Evolutionary conservation across 345 rosid species (phyloP), one percentile per base, ranked within the genome.

Genomic region (Hypericum androsaemum): DNA sequence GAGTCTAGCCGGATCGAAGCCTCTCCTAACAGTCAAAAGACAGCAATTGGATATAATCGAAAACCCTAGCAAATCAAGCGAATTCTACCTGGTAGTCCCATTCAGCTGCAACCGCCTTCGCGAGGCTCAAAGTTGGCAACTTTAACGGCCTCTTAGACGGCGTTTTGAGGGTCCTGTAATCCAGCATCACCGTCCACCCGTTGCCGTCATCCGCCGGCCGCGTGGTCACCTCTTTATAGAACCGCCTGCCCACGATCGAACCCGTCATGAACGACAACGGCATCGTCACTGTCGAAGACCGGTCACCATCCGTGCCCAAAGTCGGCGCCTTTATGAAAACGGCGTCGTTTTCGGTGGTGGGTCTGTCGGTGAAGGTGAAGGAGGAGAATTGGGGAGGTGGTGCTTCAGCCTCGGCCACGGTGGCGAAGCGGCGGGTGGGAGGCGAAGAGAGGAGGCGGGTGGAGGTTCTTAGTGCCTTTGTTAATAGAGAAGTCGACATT

Each of bases 171-270:
- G 97, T 92, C 47, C 95, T 69, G 59, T 88, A 92, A 75, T 92
- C 98, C 22, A 92, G 98, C 86, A 92, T 92, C 63, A 92, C 97
- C 10, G 80, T 69, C 88, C 90, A 92, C 12, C 98, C 94, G 70
- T 74, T 75, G 37, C 94, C 97, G 66, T 92, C 95, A 45, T 88
- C 95, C 5, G 95, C 83, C 63, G 74, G 83, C 64, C 95, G 83
- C 22, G 88, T 79, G 7, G 81, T 80, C 76, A 83, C 98, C 71
- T 80, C 67, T 55, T 80, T 41, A 63, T 85, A 92, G 50, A 92
- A 92, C 42, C 87, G 70, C 82, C 70, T 92, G 43, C 97, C 98
- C 13, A 83, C 88, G 7, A 83, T 75, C 56, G 98, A 85, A 41
- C 97, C 97, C n/a, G 97, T 81, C 95, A 88, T 81, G 49, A 77